phyloP scores from a whole-genome alignment of 164 flowering plant genomes.

The Hamamelis virginiana region DNA sequence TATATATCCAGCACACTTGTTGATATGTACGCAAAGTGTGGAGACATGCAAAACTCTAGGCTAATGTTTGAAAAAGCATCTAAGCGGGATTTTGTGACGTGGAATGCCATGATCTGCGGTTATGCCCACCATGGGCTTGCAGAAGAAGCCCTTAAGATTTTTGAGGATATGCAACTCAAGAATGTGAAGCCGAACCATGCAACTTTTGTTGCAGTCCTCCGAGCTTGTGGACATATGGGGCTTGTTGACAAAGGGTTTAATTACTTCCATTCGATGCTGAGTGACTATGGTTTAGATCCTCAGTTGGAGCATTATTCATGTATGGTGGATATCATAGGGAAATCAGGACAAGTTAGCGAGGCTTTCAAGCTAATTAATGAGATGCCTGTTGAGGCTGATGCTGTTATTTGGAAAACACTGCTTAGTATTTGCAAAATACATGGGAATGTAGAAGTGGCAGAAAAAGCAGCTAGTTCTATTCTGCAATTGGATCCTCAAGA shows the following conservation, averaged over 20 bases:
- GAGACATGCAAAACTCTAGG: conserved; percentile 63
- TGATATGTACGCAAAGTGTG: conserved; percentile 92
- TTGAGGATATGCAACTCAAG: conserved; percentile 51
- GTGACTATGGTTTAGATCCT: conserved; percentile 53
- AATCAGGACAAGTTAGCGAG: conserved; percentile 54
- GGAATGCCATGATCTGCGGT: conserved; percentile 83
- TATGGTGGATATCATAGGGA: conserved; percentile 75
- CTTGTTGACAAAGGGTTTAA: conserved; percentile 44
- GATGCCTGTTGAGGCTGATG: conserved; percentile 80
- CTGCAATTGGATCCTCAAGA: conserved; percentile 67
- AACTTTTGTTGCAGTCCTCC: conserved; percentile 71
- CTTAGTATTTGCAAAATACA: conserved; percentile 68
- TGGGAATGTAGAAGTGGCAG: conserved; percentile 71
- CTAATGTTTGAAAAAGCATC: conserved; percentile 57
- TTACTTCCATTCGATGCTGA: conserved; percentile 57
- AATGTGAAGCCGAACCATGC: conserved; percentile 74
- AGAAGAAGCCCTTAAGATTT: conserved; percentile 53
- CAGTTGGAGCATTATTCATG: conserved; percentile 78
- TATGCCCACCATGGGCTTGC: conserved; percentile 78
- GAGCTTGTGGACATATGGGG: conserved; percentile 81
- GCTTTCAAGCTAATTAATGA: conserved; percentile 59
- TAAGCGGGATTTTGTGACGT: conserved; percentile 65
- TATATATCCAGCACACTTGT: conserved; percentile 70
- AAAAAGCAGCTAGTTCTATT: conserved; percentile 55
- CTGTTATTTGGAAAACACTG: conserved; percentile 71